phyloP scores from a whole-genome alignment of 306 rosid genomes.

The Malus asiatica region DNA sequence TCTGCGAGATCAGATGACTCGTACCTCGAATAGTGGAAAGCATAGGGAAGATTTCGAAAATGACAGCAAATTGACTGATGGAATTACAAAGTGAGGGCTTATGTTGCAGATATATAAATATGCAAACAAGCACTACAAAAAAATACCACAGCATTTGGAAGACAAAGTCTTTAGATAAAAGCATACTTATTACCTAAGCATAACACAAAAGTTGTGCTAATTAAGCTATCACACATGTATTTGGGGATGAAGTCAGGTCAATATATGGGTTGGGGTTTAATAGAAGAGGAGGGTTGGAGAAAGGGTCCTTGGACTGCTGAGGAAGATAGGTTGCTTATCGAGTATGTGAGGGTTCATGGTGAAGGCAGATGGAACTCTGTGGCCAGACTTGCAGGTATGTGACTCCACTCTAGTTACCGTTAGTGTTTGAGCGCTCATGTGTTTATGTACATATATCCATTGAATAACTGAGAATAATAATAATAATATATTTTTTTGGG shows the following conservation, averaged over 20 bases:
- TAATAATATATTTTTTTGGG: not conserved
- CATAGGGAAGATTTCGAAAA: constrained; percentile 44
- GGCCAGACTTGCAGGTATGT: constrained; percentile 71
- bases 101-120: constrained; percentile 48
- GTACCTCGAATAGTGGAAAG: constrained; percentile 21
- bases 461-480: not conserved
- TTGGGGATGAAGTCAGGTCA: constrained; percentile 48
- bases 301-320: constrained; percentile 99
- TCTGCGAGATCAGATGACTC: constrained; percentile 12
- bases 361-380: constrained; percentile 99
- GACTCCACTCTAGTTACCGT: not conserved
- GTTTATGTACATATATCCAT: not conserved
- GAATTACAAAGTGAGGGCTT: constrained; percentile 27
- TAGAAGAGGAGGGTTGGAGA: constrained; percentile 79
- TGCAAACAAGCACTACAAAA: constrained; percentile 27
- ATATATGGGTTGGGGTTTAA: constrained; percentile 55
- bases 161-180: not conserved
- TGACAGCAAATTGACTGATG: constrained; percentile 37
- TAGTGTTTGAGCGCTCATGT: not conserved
- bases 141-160: constrained; percentile 36
- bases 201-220: not conserved
- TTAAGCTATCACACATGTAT: constrained; percentile 26
- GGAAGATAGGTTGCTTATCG: constrained; percentile 74
- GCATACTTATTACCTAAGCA: not conserved
- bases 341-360: constrained; percentile 79